Percentiles rank a stretch among this genome's conserved stretches.
These are phyloP conservation scores for Chlorella sp. DNA, from an alignment of 139 green algal genomes.

Conservation along the genomic window DNA sequence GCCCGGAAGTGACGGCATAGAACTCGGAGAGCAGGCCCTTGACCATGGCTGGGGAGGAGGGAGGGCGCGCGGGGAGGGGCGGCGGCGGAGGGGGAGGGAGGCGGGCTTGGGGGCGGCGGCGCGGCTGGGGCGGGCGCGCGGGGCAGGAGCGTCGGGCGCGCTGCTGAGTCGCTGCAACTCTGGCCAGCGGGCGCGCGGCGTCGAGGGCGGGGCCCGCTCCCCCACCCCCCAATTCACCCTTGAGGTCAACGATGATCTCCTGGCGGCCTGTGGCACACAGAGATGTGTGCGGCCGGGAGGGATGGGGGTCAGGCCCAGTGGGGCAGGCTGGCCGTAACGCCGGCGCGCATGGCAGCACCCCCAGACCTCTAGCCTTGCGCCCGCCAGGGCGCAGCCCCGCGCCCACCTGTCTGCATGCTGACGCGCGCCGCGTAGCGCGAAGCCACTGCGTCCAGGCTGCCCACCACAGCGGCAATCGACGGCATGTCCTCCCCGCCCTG, in stretches of 20 bases:
- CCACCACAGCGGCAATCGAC: constrained; percentile 63
- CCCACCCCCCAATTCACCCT: no score
- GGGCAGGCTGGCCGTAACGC: background rate
- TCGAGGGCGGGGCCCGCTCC: no score
- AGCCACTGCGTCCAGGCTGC: constrained; percentile 52
- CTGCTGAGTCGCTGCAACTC: no score
- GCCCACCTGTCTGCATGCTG: constrained; percentile 35
- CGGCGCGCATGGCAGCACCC: background rate
- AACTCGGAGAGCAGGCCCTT: constrained; percentile 53
- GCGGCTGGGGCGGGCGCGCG: no score
- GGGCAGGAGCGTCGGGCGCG: no score
- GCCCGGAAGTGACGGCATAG: constrained; percentile 35
- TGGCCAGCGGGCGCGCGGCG: no score
- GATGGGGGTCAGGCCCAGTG: background rate
- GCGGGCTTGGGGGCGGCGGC: background rate
- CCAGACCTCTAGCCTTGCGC: no score
- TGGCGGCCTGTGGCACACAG: constrained; percentile 22
- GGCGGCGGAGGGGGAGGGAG: background rate
- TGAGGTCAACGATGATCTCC: constrained; percentile 64
- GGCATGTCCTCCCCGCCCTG: constrained; percentile 37
- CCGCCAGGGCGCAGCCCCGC: no score
- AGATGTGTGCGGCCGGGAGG: background rate
- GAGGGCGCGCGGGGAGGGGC: no score
- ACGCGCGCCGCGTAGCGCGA: constrained; percentile 44
- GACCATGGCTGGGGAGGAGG: no score